Conservation (phyloP, 1,284 basidiomycete species). For the Mycosarcoma maydis region DNA sequence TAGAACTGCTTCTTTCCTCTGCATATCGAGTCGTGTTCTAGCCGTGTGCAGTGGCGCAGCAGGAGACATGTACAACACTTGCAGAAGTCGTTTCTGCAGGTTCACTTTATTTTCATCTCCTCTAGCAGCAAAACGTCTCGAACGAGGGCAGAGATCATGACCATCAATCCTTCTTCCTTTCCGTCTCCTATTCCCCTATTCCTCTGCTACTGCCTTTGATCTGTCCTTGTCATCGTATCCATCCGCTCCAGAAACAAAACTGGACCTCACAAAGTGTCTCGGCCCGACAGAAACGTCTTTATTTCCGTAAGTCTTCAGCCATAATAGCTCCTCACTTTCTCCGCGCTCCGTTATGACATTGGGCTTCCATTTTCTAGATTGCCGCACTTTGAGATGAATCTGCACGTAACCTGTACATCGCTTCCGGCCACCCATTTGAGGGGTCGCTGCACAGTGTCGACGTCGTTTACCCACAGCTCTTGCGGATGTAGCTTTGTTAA, state of each 20-base stretch:
- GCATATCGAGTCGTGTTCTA: no score
- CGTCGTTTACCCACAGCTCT: constrained; percentile 8
- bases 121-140: not conserved
- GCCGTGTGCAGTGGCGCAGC: not conserved
- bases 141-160: constrained; percentile 1
- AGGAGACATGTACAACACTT: not conserved
- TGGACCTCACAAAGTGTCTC: constrained; percentile 11
- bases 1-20: not conserved
- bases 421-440: not conserved
- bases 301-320: constrained; percentile 28
- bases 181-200: not conserved
- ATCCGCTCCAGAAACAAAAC: constrained; percentile 5
- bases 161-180: constrained; percentile 1
- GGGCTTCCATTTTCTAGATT: constrained; percentile 6
- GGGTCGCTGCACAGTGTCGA: constrained; percentile 3
- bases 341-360: constrained; percentile 2
- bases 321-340: not conserved
- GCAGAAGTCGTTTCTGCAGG: no score
- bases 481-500: not conserved
- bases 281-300: constrained; percentile 1
- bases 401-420: not conserved
- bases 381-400: constrained; percentile 15
- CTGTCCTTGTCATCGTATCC: not conserved
- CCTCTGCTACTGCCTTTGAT: not conserved
- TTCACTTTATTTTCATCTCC: not conserved